Percentiles rank a stretch among this genome's conserved stretches.
Conservation (phyloP, 169 alveolate species). For the Plasmodium gallinaceum region DNA sequence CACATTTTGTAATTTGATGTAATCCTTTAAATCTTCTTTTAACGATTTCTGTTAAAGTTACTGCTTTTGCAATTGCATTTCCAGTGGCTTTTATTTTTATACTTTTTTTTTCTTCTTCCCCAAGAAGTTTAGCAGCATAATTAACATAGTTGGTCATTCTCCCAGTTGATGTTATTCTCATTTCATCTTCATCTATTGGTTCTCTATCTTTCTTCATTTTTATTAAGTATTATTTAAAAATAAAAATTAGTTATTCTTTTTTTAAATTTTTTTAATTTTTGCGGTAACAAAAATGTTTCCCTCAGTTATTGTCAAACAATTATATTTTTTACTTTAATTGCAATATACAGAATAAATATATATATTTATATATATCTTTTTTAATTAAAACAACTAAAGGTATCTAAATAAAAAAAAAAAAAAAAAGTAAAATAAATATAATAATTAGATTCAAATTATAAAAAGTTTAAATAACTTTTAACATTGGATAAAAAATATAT, state of each 20-base stretch:
- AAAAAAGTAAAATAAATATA: not conserved
- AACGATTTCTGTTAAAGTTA: conserved; percentile 90
- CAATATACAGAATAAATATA: not conserved
- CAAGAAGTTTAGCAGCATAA: conserved; percentile 86
- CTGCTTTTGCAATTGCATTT: conserved; percentile 90
- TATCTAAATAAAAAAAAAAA: not conserved
- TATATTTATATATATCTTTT: conserved; percentile 7
- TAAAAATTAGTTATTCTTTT: not conserved
- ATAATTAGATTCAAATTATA: too few relatives aligned
- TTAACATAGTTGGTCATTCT: conserved; percentile 88
- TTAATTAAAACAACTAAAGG: conserved; percentile 7
- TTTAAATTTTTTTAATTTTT: not conserved
- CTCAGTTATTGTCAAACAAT: conserved; percentile 6
- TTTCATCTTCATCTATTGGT: conserved; percentile 88
- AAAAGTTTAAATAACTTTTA: too few relatives aligned
- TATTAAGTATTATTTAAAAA: not conserved
- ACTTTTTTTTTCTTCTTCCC: conserved; percentile 81
- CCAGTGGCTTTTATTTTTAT: conserved; percentile 92
- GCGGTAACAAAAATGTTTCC: not conserved
- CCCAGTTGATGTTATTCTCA: conserved; percentile 89
- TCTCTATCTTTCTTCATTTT: conserved; percentile 82
- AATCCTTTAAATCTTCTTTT: conserved; percentile 90
- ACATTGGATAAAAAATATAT: too few relatives aligned
- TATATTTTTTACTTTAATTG: not conserved
- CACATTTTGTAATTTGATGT: conserved; percentile 87